Evolutionary conservation across 2,329 filamentous ascomycete species (phyloP).

Genomic region (Bipolaris victoriae): DNA sequence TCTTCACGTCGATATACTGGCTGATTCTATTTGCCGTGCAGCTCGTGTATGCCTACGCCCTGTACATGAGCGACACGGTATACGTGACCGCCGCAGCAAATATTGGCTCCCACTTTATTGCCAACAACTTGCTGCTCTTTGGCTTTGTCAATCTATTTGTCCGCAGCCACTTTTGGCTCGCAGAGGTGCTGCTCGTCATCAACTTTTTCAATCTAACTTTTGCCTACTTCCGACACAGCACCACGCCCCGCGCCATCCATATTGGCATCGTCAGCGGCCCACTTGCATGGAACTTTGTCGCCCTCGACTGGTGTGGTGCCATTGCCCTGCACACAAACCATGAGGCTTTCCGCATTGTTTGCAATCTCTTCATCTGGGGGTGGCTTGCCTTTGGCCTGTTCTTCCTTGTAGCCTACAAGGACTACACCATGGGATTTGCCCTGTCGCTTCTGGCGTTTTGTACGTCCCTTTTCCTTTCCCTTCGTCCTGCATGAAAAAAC

Average conservation of each 20-base stretch:
- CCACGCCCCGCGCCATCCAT: constrained; percentile 76
- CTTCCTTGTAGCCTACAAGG: constrained; percentile 77
- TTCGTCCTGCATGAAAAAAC: neutral
- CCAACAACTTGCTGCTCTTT: constrained; percentile 83
- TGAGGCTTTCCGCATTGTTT: constrained; percentile 76
- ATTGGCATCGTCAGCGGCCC: constrained; percentile 76
- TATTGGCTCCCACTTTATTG: constrained; percentile 82
- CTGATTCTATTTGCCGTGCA: constrained; percentile 77
- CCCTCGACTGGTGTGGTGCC: constrained; percentile 88
- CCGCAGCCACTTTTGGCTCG: constrained; percentile 73
- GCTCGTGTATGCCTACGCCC: constrained; percentile 73
- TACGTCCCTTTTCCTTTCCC: constrained; percentile 43
- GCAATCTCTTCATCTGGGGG: constrained; percentile 88
- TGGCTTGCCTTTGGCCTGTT: constrained; percentile 77
- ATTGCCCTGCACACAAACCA: constrained; percentile 73
- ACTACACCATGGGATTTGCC: constrained; percentile 77
- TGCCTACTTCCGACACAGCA: constrained; percentile 80
- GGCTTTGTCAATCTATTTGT: constrained; percentile 85
- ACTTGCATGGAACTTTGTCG: constrained; percentile 84
- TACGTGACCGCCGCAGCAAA: constrained; percentile 73
- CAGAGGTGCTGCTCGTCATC: constrained; percentile 75
- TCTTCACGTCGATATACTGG: constrained; percentile 75
- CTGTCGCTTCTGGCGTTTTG: constrained; percentile 75
- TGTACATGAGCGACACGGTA: constrained; percentile 71
- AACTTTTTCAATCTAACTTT: constrained; percentile 82